Evolutionary conservation across 78 protist genomes (phyloP).

Genomic region (Dictyostelium citrinum): DNA sequence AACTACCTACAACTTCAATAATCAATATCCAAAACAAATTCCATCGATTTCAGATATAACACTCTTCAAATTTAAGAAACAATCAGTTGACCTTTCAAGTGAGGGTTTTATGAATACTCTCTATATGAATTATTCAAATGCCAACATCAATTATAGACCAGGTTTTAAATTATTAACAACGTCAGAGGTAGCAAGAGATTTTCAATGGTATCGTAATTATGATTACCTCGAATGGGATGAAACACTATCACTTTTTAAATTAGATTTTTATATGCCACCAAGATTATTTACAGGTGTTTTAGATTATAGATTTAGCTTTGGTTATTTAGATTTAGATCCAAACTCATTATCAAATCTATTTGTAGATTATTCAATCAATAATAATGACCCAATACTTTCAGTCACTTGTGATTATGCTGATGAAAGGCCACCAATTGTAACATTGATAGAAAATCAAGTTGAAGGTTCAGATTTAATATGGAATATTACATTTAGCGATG

Average conservation of each 20-base stretch:
- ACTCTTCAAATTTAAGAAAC: neutral
- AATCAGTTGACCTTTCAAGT: neutral
- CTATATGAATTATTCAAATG: neutral
- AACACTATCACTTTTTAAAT: neutral
- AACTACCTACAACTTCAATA: neutral
- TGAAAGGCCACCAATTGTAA: neutral
- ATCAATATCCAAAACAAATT: neutral
- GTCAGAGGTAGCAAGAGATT: neutral
- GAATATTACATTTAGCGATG: neutral
- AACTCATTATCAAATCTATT: neutral
- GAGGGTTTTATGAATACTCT: neutral
- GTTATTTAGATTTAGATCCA: neutral
- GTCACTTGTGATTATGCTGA: neutral
- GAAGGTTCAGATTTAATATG: neutral
- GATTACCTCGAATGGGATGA: neutral
- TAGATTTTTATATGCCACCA: neutral
- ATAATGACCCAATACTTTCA: neutral
- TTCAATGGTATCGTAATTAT: neutral
- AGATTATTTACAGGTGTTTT: neutral
- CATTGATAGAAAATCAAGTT: neutral
- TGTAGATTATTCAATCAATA: neutral
- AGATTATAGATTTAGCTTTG: neutral
- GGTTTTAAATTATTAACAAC: neutral
- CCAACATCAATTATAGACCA: neutral
- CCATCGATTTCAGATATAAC: neutral